Conservation (phyloP, 495 filamentous ascomycete species). For the Xylaria intraflava region DNA sequence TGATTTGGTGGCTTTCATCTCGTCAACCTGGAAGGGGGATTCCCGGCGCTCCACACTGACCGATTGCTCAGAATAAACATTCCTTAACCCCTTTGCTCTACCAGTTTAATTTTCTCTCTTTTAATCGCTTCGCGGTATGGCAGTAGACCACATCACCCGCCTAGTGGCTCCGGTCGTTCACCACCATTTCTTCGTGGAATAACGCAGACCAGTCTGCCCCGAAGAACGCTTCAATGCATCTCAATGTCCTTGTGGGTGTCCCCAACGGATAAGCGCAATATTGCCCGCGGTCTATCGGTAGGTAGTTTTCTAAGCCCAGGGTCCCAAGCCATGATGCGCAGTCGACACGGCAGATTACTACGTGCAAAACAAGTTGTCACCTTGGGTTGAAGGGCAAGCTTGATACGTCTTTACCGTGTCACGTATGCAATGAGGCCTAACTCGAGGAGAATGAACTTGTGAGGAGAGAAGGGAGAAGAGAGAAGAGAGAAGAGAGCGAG, state of each 20-base stretch:
- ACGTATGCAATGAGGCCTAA: conserved; percentile 26
- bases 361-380: conserved; percentile 38
- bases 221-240: conserved; percentile 54
- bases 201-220: conserved; percentile 55
- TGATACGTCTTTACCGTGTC: conserved; percentile 46
- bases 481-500: too few relatives aligned
- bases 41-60: background rate
- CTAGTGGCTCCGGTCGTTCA: conserved; percentile 25
- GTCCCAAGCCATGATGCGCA: conserved; percentile 47
- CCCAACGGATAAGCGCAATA: too few relatives aligned
- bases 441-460: background rate
- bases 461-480: too few relatives aligned
- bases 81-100: background rate
- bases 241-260: conserved; percentile 61
- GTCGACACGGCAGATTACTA: conserved; percentile 56
- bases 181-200: conserved; percentile 55
- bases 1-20: background rate
- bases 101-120: background rate
- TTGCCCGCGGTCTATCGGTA: conserved; percentile 49
- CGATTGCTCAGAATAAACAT: too few relatives aligned
- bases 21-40: background rate
- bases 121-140: background rate
- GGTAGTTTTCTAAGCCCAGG: conserved; percentile 19
- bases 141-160: background rate
- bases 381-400: conserved; percentile 53